These are phyloP conservation scores for Nitzschia sp. DNA, from an alignment of 108 stramenopile genomes.

Conservation along the genomic window DNA sequence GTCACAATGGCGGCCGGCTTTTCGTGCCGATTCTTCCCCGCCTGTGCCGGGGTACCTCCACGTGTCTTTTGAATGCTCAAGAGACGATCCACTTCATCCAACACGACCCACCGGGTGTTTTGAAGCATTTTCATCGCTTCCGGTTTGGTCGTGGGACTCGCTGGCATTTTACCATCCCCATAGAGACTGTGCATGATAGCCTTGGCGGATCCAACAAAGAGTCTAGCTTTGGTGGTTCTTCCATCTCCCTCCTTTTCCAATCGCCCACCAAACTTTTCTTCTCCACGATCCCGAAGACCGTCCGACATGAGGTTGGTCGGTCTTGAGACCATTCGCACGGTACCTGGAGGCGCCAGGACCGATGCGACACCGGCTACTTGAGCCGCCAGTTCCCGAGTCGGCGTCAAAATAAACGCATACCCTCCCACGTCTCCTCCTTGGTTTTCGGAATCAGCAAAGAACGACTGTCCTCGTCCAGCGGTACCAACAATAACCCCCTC, in stretches of 20 bases:
- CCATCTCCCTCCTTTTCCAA: constrained; percentile 21
- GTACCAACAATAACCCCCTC: constrained; percentile 1
- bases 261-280: constrained; percentile 31
- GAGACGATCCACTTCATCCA: constrained; percentile 88
- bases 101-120: constrained; percentile 60
- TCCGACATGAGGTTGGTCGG: constrained; percentile 71
- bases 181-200: constrained; percentile 66
- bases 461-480: not conserved
- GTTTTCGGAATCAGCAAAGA: not conserved
- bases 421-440: constrained; percentile 31
- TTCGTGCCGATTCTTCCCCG: constrained; percentile 48
- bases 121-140: constrained; percentile 65
- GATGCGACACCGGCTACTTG: constrained; percentile 89
- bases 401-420: constrained; percentile 82
- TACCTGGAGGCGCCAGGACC: constrained; percentile 84
- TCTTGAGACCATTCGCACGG: constrained; percentile 71
- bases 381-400: constrained; percentile 92
- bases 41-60: constrained; percentile 13
- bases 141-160: constrained; percentile 79
- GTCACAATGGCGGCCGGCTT: constrained; percentile 85
- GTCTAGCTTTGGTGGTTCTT: constrained; percentile 39
- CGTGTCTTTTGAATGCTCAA: constrained; percentile 51
- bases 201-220: constrained; percentile 86
- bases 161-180: constrained; percentile 75
- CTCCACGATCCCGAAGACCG: constrained; percentile 40